Evolutionary conservation across 2,329 filamentous ascomycete genomes (phyloP).

Genomic region (Ophiostoma australiae): DNA sequence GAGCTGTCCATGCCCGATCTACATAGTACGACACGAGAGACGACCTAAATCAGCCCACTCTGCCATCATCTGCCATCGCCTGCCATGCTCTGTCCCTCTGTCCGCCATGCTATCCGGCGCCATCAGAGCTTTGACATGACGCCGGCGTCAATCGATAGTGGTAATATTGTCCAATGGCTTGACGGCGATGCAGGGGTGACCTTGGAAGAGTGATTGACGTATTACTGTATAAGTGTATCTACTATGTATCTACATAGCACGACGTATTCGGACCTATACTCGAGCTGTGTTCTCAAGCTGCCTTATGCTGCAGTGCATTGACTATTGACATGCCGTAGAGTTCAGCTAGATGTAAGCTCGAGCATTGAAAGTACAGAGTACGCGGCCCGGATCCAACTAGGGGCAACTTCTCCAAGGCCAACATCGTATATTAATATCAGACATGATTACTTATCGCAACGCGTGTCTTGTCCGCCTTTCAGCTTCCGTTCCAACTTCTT

Average conservation of each 20-base stretch:
- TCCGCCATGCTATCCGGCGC: not conserved
- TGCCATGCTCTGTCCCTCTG: not conserved
- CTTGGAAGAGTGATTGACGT: not conserved
- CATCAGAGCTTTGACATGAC: conserved; percentile 12
- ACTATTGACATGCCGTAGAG: not conserved
- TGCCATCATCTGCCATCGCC: not conserved
- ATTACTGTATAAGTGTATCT: no score
- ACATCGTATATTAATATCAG: not conserved
- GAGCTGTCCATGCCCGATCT: not conserved
- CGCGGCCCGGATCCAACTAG: not conserved
- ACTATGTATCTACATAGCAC: not conserved
- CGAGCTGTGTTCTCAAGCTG: not conserved
- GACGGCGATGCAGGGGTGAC: not conserved
- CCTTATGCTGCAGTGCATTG: not conserved
- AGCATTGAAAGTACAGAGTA: not conserved
- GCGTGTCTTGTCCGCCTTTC: not conserved
- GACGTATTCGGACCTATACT: no score
- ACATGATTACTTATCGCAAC: not conserved
- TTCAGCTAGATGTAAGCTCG: not conserved
- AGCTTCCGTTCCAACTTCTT: not conserved
- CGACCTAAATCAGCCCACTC: conserved; percentile 10
- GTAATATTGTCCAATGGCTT: not conserved
- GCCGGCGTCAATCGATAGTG: not conserved
- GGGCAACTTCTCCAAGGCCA: not conserved
- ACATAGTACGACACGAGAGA: not conserved